Base-by-base conservation (phyloP, 2,329 filamentous ascomycete species). In the Scopulariopsis brevicaulis region DNA sequence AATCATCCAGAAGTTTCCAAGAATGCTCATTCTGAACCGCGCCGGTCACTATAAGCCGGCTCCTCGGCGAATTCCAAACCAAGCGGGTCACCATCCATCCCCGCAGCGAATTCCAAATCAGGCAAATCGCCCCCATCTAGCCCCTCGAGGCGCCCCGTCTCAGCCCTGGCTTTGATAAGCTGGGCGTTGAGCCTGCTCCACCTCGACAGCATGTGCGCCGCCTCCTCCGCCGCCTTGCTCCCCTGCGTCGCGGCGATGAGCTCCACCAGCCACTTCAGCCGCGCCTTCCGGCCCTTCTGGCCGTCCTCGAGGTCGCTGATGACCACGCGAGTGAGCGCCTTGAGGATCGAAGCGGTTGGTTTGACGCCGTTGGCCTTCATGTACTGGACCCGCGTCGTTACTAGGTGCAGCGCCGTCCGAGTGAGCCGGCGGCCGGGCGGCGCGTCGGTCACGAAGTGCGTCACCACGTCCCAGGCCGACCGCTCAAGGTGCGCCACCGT, bases 221-320 rank as follows among this genome's bases (percentile, higher is more conserved):
- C 60, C 40, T 58, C 60, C 20, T 48, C 22, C 2, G 66, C 65
- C n/a, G 63, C 59, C 37, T 63, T 46, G 2, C 53, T 28, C 20
- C 66, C 64, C 1, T 64, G 62, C 14, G 59, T 54, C 14, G 61
- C 35, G n/a, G 59, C 61, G 7, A 69, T 59, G 43, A 73, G 59
- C 12, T 57, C 54, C 37, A 69, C 46, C 11, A 72, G 56, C 65
- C 69, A 72, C 46, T 60, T 37, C 35, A 73, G 56, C 11, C 70
- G 67, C 14, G 59, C 43, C 7, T 62, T 66, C 18, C 71, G 65
- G 3, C 72, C 73, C 24, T 58, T 59, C n/a, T 63, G 60, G 6
- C 71, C 71, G 40, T 60, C 59, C 35, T 68, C 66, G 4, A 75
- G 63, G 58, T 74, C 72, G 11, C 66, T 62, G 3, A 68, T 64